Percentiles rank a stretch among this genome's conserved stretches.
phyloP scores from a whole-genome alignment of 2,329 filamentous ascomycete species.

The Penicillium sp. region DNA sequence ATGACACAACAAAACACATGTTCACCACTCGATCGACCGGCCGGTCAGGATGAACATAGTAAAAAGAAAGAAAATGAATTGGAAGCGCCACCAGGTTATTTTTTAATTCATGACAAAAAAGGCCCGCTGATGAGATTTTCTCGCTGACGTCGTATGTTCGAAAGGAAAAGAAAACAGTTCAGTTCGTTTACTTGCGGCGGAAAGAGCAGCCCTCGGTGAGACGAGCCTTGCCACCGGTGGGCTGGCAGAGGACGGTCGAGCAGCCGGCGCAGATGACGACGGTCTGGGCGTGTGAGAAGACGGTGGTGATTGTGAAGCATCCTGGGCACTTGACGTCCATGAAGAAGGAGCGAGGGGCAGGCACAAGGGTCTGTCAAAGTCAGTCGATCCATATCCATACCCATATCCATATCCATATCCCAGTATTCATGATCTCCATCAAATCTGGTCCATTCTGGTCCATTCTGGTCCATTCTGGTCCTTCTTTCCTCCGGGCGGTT shows the following conservation, averaged over 20 bases:
- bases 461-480: background rate
- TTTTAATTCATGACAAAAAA: background rate
- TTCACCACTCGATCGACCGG: conserved; percentile 21
- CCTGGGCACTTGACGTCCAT: conserved; percentile 99
- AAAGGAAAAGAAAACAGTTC: background rate
- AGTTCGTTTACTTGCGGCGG: conserved; percentile 82
- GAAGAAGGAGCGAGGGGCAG: conserved; percentile 98
- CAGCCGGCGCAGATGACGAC: conserved; percentile 99
- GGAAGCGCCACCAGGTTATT: background rate
- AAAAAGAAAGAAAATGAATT: background rate
- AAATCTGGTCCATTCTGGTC: no score
- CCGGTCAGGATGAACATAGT: conserved; percentile 24
- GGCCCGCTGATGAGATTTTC: background rate
- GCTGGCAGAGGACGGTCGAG: conserved; percentile 99
- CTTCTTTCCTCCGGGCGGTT: background rate
- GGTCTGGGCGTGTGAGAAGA: conserved; percentile 99
- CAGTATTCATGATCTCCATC: background rate
- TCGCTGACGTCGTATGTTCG: background rate
- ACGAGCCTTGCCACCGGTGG: conserved; percentile 97
- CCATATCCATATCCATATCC: background rate
- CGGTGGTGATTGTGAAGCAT: conserved; percentile 99
- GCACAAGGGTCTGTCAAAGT: conserved; percentile 73
- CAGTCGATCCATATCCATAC: background rate
- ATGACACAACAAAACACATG: conserved; percentile 9
- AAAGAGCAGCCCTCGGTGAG: conserved; percentile 99